Evolutionary conservation across 2,329 filamentous ascomycete species (phyloP).

Genomic region (Aspergillus sp.): DNA sequence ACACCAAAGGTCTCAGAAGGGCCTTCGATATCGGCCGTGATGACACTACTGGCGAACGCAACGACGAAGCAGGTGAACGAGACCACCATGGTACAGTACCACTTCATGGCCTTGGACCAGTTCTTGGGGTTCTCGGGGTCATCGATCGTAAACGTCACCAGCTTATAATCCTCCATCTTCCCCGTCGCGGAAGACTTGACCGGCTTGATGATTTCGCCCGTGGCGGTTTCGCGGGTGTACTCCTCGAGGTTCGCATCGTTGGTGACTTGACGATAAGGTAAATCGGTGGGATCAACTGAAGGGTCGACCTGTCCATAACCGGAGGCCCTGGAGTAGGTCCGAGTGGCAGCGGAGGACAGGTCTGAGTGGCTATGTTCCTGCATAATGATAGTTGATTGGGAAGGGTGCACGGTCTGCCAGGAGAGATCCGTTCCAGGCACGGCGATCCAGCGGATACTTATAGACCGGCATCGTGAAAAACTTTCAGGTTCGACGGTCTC

Average conservation of each 20-base stretch:
- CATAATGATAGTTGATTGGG: conserved; percentile 12
- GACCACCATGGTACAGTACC: conserved; percentile 84
- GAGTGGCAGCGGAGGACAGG: conserved; percentile 18
- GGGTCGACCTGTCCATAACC: conserved; percentile 36
- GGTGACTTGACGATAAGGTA: conserved; percentile 66
- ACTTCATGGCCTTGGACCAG: conserved; percentile 75
- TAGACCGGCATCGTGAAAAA: conserved; percentile 6
- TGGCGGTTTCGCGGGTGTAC: conserved; percentile 61
- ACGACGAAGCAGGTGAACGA: conserved; percentile 74
- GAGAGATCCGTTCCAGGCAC: neutral
- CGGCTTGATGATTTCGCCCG: conserved; percentile 60
- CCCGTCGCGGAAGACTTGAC: conserved; percentile 56
- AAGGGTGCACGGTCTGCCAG: neutral
- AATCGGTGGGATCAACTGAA: conserved; percentile 40
- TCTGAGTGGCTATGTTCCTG: conserved; percentile 5
- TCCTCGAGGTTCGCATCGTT: conserved; percentile 63
- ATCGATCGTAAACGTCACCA: conserved; percentile 68
- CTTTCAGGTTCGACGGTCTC: neutral
- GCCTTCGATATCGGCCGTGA: conserved; percentile 72
- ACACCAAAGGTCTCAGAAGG: conserved; percentile 65
- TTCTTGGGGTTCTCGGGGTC: conserved; percentile 83
- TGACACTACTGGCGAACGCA: conserved; percentile 68
- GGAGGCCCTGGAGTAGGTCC: conserved; percentile 25
- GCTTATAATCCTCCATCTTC: conserved; percentile 54
- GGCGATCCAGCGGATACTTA: conserved; percentile 6